These are phyloP conservation scores for Lignosus rhinocerotis DNA, from an alignment of 1,284 basidiomycete species.

Conservation along the genomic window DNA sequence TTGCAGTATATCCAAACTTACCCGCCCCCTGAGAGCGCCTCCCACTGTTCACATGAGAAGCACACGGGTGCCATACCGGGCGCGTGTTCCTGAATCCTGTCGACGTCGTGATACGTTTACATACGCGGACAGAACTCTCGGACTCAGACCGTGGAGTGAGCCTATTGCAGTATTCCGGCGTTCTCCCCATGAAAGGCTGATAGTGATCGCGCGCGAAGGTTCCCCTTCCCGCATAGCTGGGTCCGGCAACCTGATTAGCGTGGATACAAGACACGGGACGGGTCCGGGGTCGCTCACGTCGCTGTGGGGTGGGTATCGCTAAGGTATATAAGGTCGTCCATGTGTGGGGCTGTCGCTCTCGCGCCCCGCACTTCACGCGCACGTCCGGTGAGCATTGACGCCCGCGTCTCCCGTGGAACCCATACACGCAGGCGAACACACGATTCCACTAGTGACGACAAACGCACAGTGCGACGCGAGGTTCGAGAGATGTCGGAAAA, in stretches of 20 bases:
- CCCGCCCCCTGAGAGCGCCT: background rate
- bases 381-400: background rate
- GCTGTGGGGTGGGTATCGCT: background rate
- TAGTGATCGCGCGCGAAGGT: background rate
- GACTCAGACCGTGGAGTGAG: too few species aligned
- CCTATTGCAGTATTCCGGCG: too few species aligned
- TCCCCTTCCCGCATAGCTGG: background rate
- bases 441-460: background rate
- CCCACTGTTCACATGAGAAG: conserved; percentile 5
- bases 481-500: conserved; percentile 8
- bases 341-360: background rate
- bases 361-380: background rate
- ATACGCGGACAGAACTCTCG: too few species aligned
- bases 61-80: background rate
- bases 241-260: background rate
- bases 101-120: background rate
- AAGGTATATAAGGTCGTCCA: background rate
- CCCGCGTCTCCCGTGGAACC: background rate
- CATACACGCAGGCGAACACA: background rate
- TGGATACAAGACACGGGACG: background rate
- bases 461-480: background rate
- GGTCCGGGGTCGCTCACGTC: background rate
- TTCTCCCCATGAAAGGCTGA: too few species aligned
- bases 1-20: background rate
- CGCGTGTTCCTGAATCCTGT: background rate